These are phyloP conservation scores for Linnemannia elongata DNA, from an alignment of 192 early-diverging fungal species.

Conservation along the genomic window DNA sequence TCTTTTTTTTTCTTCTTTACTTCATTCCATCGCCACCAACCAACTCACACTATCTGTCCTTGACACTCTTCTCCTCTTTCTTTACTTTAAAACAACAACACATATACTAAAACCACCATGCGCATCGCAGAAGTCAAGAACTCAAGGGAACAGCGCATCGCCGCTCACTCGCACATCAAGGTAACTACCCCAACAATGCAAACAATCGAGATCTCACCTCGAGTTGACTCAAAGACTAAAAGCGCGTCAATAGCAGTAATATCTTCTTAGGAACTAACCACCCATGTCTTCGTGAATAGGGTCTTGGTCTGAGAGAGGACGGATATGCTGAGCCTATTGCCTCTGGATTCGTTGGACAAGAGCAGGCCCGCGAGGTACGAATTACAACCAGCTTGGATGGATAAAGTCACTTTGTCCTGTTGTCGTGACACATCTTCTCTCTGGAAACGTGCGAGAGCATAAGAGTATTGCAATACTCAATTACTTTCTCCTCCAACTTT, in stretches of 20 bases:
- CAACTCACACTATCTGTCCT: background rate
- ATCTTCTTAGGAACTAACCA: conserved; percentile 14
- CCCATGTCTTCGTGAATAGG: conserved; percentile 7
- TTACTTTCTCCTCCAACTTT: background rate
- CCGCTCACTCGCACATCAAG: conserved; percentile 98
- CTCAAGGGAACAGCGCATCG: conserved; percentile 94
- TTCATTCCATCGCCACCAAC: conserved; percentile 5
- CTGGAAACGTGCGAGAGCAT: background rate
- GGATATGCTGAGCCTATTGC: conserved; percentile 89
- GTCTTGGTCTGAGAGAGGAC: conserved; percentile 89
- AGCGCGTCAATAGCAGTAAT: background rate
- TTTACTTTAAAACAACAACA: background rate
- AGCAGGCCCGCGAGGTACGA: conserved; percentile 91
- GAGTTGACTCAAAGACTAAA: background rate
- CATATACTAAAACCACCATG: conserved; percentile 66
- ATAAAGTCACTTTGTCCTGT: background rate
- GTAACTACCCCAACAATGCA: conserved; percentile 35
- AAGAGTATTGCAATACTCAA: background rate
- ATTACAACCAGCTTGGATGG: background rate
- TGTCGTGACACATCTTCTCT: background rate
- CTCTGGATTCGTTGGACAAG: conserved; percentile 98
- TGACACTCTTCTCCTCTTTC: background rate
- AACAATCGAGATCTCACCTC: background rate
- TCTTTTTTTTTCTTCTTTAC: conserved; percentile 31
- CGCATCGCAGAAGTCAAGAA: conserved; percentile 92